These are phyloP conservation scores for Boletus sp. DNA, from an alignment of 768 basidiomycete genomes.

Conservation along the genomic window DNA sequence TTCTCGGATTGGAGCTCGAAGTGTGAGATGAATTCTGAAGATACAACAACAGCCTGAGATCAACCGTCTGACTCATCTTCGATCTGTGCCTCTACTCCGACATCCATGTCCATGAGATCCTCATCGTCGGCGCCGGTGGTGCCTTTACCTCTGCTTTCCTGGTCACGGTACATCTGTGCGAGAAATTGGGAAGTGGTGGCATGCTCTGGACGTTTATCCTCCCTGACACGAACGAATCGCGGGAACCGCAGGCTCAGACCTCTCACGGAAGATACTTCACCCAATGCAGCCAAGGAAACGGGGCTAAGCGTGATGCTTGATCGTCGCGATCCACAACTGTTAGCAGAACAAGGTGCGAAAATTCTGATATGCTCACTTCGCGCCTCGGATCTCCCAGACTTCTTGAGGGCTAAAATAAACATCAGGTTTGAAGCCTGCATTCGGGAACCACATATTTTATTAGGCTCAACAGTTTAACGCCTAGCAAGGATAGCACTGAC, in stretches of 20 bases:
- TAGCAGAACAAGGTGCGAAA: constrained; percentile 4
- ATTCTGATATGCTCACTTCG: constrained; percentile 47
- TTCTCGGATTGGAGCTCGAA: not conserved
- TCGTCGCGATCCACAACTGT: constrained; percentile 1
- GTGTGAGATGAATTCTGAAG: not conserved
- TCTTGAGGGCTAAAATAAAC: constrained; percentile 70
- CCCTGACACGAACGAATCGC: constrained; percentile 70
- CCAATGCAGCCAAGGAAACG: constrained; percentile 75
- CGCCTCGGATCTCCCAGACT: constrained; percentile 89
- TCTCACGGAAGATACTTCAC: constrained; percentile 51
- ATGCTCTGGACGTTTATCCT: constrained; percentile 71
- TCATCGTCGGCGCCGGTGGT: constrained; percentile 50
- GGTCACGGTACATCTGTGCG: constrained; percentile 63
- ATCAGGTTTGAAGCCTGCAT: constrained; percentile 57
- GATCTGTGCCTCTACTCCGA: constrained; percentile 27
- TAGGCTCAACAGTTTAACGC: not conserved
- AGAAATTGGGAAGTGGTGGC: constrained; percentile 74
- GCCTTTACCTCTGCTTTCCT: constrained; percentile 43
- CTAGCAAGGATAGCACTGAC: constrained; percentile 34
- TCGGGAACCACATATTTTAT: not conserved
- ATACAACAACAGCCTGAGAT: not conserved
- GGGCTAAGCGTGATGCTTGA: constrained; percentile 79
- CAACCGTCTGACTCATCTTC: constrained; percentile 32
- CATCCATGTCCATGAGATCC: constrained; percentile 57
- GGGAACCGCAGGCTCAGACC: constrained; percentile 89